Conservation (phyloP, 176 grass and related monocot genomes). For the Melocanna baccifera region DNA sequence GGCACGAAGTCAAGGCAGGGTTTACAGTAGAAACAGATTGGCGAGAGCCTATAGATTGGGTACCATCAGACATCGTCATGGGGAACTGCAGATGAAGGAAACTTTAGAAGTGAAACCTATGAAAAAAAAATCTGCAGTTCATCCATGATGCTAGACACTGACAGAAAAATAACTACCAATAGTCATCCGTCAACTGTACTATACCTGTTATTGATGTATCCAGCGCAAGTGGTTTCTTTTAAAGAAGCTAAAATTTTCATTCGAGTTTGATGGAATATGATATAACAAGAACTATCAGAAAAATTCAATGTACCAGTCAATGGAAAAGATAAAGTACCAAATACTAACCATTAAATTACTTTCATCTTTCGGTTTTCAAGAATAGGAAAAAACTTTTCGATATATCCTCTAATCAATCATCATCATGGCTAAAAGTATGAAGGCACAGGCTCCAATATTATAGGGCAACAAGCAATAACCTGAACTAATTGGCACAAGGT, state of each 20-base stretch:
- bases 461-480: not conserved
- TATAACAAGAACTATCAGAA: not conserved
- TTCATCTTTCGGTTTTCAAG: not conserved
- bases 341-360: not conserved
- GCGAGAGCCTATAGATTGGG: not conserved
- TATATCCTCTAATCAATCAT: not conserved
- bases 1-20: slow-evolving; percentile 44
- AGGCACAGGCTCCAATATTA: not conserved
- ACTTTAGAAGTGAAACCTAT: not conserved
- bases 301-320: not conserved
- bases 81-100: slow-evolving; percentile 22
- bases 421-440: not conserved
- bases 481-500: not conserved
- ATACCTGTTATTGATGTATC: not conserved
- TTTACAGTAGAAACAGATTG: slow-evolving; percentile 30
- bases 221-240: not conserved
- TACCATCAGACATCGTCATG: not conserved
- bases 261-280: not conserved
- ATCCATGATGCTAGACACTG: not conserved
- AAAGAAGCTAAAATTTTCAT: not conserved
- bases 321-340: not conserved
- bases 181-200: not conserved
- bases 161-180: not conserved
- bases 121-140: not conserved
- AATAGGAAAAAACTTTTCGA: not conserved